These are phyloP conservation scores for Suillus brevipes DNA, from an alignment of 768 basidiomycete species.

Conservation along the genomic window DNA sequence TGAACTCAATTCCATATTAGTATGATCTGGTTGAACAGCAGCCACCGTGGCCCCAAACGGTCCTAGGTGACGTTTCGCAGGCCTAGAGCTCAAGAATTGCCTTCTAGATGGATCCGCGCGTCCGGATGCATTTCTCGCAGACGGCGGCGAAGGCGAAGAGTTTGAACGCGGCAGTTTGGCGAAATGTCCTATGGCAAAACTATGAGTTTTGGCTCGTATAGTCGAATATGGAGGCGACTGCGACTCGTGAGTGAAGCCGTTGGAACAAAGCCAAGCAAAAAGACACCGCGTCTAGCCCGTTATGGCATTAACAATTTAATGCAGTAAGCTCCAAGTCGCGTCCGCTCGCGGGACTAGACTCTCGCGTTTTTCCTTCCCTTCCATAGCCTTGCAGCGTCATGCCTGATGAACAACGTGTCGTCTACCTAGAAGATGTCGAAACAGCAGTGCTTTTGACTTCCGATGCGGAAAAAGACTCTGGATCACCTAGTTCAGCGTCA, in stretches of 20 bases:
- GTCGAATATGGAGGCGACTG: background rate
- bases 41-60: slow-evolving; percentile 21
- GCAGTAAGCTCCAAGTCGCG: background rate
- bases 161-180: slow-evolving; percentile 77
- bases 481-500: slow-evolving; percentile 20
- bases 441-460: slow-evolving; percentile 13
- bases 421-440: slow-evolving; percentile 51
- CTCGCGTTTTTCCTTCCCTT: slow-evolving; percentile 3
- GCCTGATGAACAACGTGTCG: slow-evolving; percentile 27
- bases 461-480: slow-evolving; percentile 10
- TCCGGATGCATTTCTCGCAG: slow-evolving; percentile 50
- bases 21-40: slow-evolving; percentile 23
- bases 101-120: slow-evolving; percentile 50
- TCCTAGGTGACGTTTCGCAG: slow-evolving; percentile 26
- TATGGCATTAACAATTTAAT: slow-evolving; percentile 1
- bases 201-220: background rate
- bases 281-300: background rate
- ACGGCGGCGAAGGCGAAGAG: slow-evolving; percentile 75
- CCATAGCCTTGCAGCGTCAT: slow-evolving; percentile 18
- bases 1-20: slow-evolving; percentile 71
- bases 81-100: slow-evolving; percentile 32
- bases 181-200: slow-evolving; percentile 13
- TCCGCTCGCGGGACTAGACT: background rate
- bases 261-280: slow-evolving; percentile 7
- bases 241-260: background rate